Base-by-base conservation (phyloP, 2,329 filamentous ascomycete genomes). In the Apiospora hydei region DNA sequence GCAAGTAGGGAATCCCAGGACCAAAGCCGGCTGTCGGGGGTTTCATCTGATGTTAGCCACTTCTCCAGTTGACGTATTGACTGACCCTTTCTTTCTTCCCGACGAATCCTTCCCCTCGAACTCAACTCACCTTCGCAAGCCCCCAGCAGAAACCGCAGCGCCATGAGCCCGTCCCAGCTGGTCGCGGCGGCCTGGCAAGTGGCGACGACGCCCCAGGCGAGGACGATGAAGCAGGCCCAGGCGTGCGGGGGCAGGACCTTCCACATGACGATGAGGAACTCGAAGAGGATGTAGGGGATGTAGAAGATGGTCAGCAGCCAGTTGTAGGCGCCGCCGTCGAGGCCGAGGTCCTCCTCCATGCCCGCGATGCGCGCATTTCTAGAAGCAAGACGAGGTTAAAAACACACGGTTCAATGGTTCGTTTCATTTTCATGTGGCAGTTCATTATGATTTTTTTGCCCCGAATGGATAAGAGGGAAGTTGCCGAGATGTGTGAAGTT, bases 301-400 rank as follows among this genome's bases (percentile, higher is more conserved):
- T 85, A 85, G 70, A 85, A 85, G 61, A 85, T 84, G 30, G 83
- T 85, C 46, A 85, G 78, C 34, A 85, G 77, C 83, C 84, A 85
- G 78, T 68, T 73, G 70, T 34, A 47, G 34, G 67, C 8, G 11
- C 8, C 41, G 47, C 44, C 34, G 24, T 24, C 10, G 34, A 69
- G 26, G 21, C 16, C 13, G 30, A 69, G 47, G 30, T 69, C 68
- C 18, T 69, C 30, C 11, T 69, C 51, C 57, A 70, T 70, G n/a
- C 53, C 57, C 41, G 53, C 69, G 41, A 70, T 70, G 24, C 69
- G 57, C 8, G 69, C 51, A 46, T 67, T 71, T 57, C 47, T 41
- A 66, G 21, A 8, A 16, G 8, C 0, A 44, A 18, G 1, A 11
- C 41, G 18, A 7, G 2, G 46, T 47, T n/a, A 47, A 18, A 18